Percentiles rank a stretch among this genome's conserved stretches.
Conservation (phyloP, 352 stramenopile genomes). For the Phytopythium sindhum region DNA sequence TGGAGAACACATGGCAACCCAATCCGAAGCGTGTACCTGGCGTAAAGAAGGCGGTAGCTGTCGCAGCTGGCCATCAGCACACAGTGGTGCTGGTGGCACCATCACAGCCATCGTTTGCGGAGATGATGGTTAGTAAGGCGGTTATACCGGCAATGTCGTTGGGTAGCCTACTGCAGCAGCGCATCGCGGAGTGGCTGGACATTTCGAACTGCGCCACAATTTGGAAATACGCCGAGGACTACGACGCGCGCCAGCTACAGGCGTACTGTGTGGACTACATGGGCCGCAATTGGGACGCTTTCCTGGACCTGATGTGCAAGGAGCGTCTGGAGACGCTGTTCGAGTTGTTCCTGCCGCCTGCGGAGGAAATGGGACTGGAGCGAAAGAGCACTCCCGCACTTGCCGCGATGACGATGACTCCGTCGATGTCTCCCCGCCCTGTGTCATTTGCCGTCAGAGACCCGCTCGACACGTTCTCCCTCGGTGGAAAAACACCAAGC, state of each 20-base stretch:
- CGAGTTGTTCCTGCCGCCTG: constrained; percentile 50
- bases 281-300: constrained; percentile 66
- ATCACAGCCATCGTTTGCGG: constrained; percentile 21
- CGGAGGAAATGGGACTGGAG: constrained; percentile 17
- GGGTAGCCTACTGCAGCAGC: constrained; percentile 38
- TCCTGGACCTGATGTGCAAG: constrained; percentile 58
- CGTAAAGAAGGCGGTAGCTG: constrained; percentile 67
- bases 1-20: constrained; percentile 72
- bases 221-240: constrained; percentile 57
- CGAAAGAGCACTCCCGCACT: constrained; percentile 7
- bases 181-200: constrained; percentile 49
- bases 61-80: constrained; percentile 73
- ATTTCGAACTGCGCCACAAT: constrained; percentile 55
- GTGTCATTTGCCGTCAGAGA: not conserved
- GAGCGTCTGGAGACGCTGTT: constrained; percentile 64
- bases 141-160: constrained; percentile 17
- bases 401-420: constrained; percentile 8
- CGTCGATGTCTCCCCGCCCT: constrained; percentile 11
- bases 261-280: constrained; percentile 60
- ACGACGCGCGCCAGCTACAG: constrained; percentile 41
- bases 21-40: constrained; percentile 71
- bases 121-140: not conserved
- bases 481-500: not conserved
- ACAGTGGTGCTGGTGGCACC: constrained; percentile 66
- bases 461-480: not conserved